phyloP scores from a whole-genome alignment of 2,329 filamentous ascomycete species.

The Penicillium sp. region DNA sequence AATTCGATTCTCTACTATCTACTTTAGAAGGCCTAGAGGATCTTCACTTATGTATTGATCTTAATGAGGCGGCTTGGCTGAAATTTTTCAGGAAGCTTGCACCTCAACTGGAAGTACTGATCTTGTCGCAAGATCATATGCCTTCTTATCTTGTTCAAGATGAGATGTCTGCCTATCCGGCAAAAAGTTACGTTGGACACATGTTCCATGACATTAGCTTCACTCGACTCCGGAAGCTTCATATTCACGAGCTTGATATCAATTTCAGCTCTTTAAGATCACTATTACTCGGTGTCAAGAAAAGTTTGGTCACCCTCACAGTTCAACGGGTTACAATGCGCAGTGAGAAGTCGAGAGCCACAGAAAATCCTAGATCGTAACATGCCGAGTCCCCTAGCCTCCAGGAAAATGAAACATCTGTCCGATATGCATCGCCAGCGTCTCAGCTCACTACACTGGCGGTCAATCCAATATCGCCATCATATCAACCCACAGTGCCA shows the following conservation, averaged over 20 bases:
- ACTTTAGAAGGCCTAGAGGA: slow-evolving; percentile 6
- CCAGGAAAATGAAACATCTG: slow-evolving; percentile 3
- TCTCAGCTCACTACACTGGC: too few species aligned
- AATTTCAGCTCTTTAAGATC: slow-evolving; percentile 8
- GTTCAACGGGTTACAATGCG: neutral
- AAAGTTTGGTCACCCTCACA: slow-evolving; percentile 6
- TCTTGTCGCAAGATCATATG: slow-evolving; percentile 5
- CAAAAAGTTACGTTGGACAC: slow-evolving; percentile 3
- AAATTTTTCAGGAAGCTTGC: slow-evolving; percentile 5
- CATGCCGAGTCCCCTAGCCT: neutral
- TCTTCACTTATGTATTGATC: slow-evolving; percentile 11
- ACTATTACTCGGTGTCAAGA: slow-evolving; percentile 6
- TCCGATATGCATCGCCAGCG: neutral
- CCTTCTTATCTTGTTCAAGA: neutral
- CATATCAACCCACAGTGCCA: neutral
- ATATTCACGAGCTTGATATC: slow-evolving; percentile 6
- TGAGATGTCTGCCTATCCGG: neutral
- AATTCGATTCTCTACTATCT: slow-evolving; percentile 6
- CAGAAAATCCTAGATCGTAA: neutral
- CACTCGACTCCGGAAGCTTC: slow-evolving; percentile 7
- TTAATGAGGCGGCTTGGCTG: slow-evolving; percentile 5
- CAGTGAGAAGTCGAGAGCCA: neutral
- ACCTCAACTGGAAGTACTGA: slow-evolving; percentile 6
- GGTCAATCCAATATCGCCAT: neutral
- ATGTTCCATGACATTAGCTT: slow-evolving; percentile 2